These are phyloP conservation scores for Plasmodium chabaudi DNA, from an alignment of 169 alveolate genomes.

Conservation along the genomic window DNA sequence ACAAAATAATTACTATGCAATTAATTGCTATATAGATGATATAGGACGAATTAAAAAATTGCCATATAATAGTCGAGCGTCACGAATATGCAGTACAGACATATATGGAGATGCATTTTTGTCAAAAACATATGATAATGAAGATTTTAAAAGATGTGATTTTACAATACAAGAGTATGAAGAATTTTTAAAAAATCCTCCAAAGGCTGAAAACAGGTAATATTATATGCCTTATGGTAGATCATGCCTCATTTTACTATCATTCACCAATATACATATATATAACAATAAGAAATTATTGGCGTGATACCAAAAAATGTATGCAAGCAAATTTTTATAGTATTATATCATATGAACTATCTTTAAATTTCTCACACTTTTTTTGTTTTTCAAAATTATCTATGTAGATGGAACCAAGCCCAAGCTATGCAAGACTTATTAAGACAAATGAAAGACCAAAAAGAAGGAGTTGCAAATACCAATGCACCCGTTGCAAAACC, in stretches of 20 bases:
- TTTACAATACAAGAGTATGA: slow-evolving; percentile 86
- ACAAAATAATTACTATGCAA: slow-evolving; percentile 82
- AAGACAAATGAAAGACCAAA: slow-evolving; percentile 75
- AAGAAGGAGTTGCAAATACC: slow-evolving; percentile 32
- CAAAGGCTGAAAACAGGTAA: slow-evolving; percentile 89
- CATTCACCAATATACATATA: too few relatives aligned
- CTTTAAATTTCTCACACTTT: not conserved
- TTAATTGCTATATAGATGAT: slow-evolving; percentile 92
- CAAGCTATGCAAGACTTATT: slow-evolving; percentile 73
- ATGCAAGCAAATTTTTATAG: too few relatives aligned
- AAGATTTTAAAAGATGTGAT: slow-evolving; percentile 87
- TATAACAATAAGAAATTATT: too few relatives aligned
- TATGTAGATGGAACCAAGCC: slow-evolving; percentile 65
- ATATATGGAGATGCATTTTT: slow-evolving; percentile 92
- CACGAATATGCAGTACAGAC: slow-evolving; percentile 90
- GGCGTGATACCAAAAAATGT: too few relatives aligned
- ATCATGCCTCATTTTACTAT: too few relatives aligned
- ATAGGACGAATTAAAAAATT: slow-evolving; percentile 91
- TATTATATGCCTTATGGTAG: not conserved
- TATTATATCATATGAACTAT: too few relatives aligned
- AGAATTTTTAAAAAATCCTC: slow-evolving; percentile 87
- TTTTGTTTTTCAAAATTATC: not conserved
- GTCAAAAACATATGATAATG: slow-evolving; percentile 91
- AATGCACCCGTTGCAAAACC: slow-evolving; percentile 13
- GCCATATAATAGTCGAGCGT: slow-evolving; percentile 91